phyloP scores from a whole-genome alignment of 2,329 filamentous ascomycete genomes.

The Neurospora sp. region DNA sequence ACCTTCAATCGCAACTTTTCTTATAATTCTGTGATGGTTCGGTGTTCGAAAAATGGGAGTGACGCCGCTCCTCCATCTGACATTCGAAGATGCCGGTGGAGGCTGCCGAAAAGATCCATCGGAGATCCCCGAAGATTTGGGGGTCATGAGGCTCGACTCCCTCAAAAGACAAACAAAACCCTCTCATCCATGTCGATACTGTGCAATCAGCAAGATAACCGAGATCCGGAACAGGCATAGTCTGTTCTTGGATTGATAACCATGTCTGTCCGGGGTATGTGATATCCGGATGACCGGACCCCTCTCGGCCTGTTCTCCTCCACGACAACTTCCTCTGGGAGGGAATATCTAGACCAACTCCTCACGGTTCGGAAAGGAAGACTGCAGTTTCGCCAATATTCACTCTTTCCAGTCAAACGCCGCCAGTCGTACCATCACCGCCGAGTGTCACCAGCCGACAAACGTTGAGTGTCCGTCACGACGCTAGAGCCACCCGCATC shows the following conservation, averaged over 20 bases:
- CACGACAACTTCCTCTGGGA: background rate
- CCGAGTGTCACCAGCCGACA: background rate
- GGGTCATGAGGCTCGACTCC: background rate
- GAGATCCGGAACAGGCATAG: background rate
- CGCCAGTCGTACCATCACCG: background rate
- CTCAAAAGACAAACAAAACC: background rate
- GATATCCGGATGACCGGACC: background rate
- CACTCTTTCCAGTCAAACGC: background rate
- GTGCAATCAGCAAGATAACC: background rate
- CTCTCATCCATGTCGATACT: background rate
- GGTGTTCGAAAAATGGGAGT: background rate
- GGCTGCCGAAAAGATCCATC: background rate
- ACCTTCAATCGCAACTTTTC: rapidly evolving
- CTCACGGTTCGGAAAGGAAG: background rate
- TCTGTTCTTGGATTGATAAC: background rate
- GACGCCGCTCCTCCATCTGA: background rate
- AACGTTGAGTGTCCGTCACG: background rate
- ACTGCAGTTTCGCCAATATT: background rate
- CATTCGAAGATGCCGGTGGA: background rate
- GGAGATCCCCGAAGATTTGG: background rate
- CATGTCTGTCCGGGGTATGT: background rate
- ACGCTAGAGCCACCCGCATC: rapidly evolving
- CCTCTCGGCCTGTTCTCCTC: background rate
- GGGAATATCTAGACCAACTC: background rate
- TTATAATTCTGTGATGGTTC: background rate